Percentiles rank a stretch among this genome's conserved stretches.
Conservation (phyloP, 306 rosid species). For the Fagus sylvatica region DNA sequence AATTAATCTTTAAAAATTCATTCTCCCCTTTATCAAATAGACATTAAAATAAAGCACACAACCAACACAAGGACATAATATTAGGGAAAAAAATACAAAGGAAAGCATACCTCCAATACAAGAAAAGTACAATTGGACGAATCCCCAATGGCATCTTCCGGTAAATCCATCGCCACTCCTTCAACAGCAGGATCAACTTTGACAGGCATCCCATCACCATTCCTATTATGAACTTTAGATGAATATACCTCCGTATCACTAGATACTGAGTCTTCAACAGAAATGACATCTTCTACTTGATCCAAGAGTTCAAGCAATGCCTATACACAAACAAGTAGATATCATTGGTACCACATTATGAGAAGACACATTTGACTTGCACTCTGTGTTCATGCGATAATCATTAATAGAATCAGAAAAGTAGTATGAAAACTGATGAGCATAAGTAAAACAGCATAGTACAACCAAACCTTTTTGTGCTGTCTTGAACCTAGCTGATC, state of each 20-base stretch:
- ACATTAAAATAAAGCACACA: constrained; percentile 12
- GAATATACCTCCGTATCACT: constrained; percentile 35
- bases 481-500: constrained; percentile 54
- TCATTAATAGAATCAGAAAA: background rate
- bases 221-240: constrained; percentile 40
- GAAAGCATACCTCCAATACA: constrained; percentile 80
- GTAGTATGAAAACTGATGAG: background rate
- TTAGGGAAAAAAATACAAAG: background rate
- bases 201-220: constrained; percentile 28
- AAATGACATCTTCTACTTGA: constrained; percentile 89
- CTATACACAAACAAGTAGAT: constrained; percentile 30
- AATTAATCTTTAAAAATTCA: constrained; percentile 14
- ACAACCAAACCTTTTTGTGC: constrained; percentile 68
- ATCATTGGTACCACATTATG: background rate
- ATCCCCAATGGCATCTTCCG: constrained; percentile 17
- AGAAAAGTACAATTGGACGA: constrained; percentile 50
- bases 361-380: background rate
- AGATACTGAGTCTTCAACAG: constrained; percentile 53
- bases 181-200: constrained; percentile 33
- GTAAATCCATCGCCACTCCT: constrained; percentile 21
- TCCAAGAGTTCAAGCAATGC: constrained; percentile 94
- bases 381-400: background rate
- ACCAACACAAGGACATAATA: background rate
- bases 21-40: constrained; percentile 4
- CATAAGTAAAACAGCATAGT: constrained; percentile 10